phyloP scores from a whole-genome alignment of 257 asterid genomes.

The Echites panduratus region DNA sequence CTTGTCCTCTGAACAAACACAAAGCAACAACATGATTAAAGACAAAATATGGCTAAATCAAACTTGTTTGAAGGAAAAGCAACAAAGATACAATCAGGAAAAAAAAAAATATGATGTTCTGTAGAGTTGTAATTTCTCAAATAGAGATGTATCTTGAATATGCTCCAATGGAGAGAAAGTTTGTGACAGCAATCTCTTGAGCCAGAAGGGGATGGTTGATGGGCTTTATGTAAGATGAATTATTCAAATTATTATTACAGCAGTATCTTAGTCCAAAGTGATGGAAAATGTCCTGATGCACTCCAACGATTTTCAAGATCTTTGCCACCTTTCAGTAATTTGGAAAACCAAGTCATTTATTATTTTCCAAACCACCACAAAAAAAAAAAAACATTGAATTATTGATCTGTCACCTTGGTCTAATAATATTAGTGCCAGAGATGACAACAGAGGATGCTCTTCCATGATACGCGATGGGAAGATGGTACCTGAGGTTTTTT shows the following conservation, averaged over 20 bases:
- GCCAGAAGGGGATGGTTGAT: background rate
- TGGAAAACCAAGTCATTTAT: background rate
- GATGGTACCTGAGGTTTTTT: constrained; percentile 60
- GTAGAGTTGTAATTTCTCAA: constrained; percentile 1
- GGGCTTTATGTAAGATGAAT: no score
- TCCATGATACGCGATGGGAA: constrained; percentile 98
- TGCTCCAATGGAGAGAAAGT: background rate
- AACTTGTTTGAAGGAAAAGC: background rate
- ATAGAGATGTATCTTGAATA: background rate
- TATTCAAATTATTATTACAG: constrained; percentile 1
- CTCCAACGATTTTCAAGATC: no score
- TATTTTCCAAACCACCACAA: background rate
- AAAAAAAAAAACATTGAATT: constrained; percentile 7
- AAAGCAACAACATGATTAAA: constrained; percentile 3
- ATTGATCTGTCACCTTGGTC: constrained; percentile 71
- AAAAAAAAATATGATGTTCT: background rate
- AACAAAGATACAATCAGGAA: background rate
- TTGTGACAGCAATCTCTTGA: background rate
- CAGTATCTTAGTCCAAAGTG: background rate
- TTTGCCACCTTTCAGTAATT: background rate
- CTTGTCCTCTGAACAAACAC: constrained; percentile 73
- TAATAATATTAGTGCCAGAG: constrained; percentile 79
- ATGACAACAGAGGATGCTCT: constrained; percentile 92
- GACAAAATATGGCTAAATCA: background rate
- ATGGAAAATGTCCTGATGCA: background rate